phyloP scores from a whole-genome alignment of 2,329 filamentous ascomycete species.

The Diaporthe sp. region DNA sequence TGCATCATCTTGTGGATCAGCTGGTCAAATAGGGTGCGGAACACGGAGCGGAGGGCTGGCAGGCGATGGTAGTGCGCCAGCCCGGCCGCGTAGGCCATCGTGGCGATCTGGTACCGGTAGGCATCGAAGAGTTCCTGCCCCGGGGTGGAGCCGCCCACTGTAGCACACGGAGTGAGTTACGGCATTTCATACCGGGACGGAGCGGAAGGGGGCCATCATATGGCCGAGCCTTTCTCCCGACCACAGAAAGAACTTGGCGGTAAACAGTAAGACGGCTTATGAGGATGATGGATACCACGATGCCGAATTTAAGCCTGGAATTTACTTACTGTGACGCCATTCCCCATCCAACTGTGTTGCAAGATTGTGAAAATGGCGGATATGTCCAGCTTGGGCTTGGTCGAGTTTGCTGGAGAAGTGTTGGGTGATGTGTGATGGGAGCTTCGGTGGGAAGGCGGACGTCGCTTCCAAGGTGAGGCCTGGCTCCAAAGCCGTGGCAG shows the following conservation, averaged over 20 bases:
- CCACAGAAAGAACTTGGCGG: background rate
- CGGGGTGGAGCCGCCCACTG: slow-evolving; percentile 52
- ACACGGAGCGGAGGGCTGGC: slow-evolving; percentile 51
- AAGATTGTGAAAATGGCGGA: slow-evolving; percentile 36
- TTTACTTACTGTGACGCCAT: slow-evolving; percentile 28
- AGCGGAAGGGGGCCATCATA: background rate
- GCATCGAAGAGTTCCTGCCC: slow-evolving; percentile 55
- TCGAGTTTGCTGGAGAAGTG: slow-evolving; percentile 21
- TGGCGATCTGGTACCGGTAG: slow-evolving; percentile 57
- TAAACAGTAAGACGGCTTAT: background rate
- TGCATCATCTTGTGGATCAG: slow-evolving; percentile 59
- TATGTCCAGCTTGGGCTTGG: slow-evolving; percentile 31
- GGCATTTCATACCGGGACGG: background rate
- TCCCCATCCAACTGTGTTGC: slow-evolving; percentile 19
- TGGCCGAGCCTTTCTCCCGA: background rate
- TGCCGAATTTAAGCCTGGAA: background rate
- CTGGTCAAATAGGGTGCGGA: slow-evolving; percentile 52
- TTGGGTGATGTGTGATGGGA: slow-evolving; percentile 8
- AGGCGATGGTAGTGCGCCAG: slow-evolving; percentile 56
- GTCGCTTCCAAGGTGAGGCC: background rate
- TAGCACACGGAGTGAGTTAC: slow-evolving; percentile 14
- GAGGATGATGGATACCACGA: too few species aligned
- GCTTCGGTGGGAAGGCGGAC: background rate
- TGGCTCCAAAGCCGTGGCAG: background rate
- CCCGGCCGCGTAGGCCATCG: slow-evolving; percentile 55